Percentiles rank a stretch among this genome's conserved stretches.
Evolutionary conservation across 345 rosid species (phyloP).

Genomic region (Mangifera indica): DNA sequence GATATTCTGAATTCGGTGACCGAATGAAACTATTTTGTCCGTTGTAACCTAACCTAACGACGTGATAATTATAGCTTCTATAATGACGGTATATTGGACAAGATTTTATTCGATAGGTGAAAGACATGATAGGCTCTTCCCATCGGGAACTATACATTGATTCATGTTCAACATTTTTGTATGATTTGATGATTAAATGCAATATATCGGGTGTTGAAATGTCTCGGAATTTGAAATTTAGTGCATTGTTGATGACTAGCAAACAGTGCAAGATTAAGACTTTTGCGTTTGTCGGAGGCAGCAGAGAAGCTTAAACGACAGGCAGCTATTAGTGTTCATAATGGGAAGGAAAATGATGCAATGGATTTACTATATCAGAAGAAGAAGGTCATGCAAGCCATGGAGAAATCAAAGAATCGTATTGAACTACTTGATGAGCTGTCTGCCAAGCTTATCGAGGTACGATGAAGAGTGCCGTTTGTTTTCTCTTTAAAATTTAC

Average conservation of each 20-base stretch:
- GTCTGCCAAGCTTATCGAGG: constrained; percentile 74
- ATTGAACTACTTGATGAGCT: constrained; percentile 72
- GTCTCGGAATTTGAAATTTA: not conserved
- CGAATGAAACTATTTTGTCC: no score
- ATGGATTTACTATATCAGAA: constrained; percentile 77
- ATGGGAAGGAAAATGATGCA: constrained; percentile 75
- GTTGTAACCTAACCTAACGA: no score
- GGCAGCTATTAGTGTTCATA: constrained; percentile 63
- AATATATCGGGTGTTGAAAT: not conserved
- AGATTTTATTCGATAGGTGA: no score
- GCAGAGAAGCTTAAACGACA: constrained; percentile 79
- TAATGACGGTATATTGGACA: no score
- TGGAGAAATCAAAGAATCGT: constrained; percentile 72
- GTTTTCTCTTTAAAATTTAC: not conserved
- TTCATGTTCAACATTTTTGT: not conserved
- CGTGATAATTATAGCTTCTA: no score
- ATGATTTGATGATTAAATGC: not conserved
- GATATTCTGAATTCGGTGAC: no score
- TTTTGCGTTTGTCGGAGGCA: constrained; percentile 78
- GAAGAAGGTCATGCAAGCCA: constrained; percentile 77
- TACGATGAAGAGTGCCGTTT: constrained; percentile 16
- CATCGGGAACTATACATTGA: no score
- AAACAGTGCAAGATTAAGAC: constrained; percentile 66
- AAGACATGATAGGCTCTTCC: no score
- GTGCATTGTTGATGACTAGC: constrained; percentile 38